These are phyloP conservation scores for Spergularia azorica DNA, from an alignment of 179 eudicot species.

Conservation along the genomic window DNA sequence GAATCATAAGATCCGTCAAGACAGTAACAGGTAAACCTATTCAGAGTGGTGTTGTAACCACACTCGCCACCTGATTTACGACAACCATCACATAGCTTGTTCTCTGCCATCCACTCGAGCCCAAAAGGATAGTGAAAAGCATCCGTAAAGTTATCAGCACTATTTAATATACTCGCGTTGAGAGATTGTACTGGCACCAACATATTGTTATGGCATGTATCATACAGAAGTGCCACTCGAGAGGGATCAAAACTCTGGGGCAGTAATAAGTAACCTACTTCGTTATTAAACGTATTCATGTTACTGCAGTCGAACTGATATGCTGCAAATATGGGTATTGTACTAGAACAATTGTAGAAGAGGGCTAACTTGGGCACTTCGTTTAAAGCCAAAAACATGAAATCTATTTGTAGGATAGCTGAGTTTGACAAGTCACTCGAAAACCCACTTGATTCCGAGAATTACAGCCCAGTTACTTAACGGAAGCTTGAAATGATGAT, in stretches of 20 bases:
- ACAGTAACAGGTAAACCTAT: constrained; percentile 10
- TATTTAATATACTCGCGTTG: not conserved
- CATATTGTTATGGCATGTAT: constrained; percentile 2
- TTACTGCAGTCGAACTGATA: not conserved
- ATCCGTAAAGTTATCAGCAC: not conserved
- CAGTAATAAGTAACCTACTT: not conserved
- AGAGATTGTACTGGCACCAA: constrained; percentile 1
- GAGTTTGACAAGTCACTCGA: too few species aligned
- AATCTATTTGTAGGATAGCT: too few species aligned
- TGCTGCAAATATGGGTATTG: not conserved
- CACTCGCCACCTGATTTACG: constrained; percentile 6
- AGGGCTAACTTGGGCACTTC: constrained; percentile 29
- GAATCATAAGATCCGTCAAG: not conserved
- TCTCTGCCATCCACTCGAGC: constrained; percentile 19
- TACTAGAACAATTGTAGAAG: constrained; percentile 34
- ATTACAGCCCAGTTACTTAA: too few species aligned
- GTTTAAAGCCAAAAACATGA: too few species aligned
- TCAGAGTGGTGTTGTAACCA: not conserved
- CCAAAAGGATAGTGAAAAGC: not conserved
- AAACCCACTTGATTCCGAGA: too few species aligned
- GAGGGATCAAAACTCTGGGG: constrained; percentile 1
- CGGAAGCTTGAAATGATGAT: too few species aligned
- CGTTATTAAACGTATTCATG: not conserved
- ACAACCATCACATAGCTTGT: constrained; percentile 3
- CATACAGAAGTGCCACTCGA: not conserved